phyloP scores from a whole-genome alignment of 371 early-diverging fungal species.

The Syncephalastrum racemosum region DNA sequence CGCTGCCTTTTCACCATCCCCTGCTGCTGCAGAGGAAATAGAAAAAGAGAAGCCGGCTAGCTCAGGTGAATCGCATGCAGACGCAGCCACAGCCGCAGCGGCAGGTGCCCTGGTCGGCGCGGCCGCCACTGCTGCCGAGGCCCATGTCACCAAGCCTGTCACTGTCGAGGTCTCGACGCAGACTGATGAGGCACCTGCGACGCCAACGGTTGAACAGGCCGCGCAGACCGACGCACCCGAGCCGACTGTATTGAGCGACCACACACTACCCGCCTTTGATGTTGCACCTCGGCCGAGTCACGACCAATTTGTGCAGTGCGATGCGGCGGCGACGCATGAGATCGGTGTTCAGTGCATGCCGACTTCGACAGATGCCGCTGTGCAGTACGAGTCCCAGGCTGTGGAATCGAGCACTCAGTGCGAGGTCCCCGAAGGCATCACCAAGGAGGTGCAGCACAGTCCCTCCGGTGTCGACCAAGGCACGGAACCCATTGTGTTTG shows the following conservation, averaged over 20 bases:
- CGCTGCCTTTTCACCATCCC: constrained; percentile 8
- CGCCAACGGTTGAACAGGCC: constrained; percentile 5
- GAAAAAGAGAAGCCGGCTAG: no score
- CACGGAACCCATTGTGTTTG: not conserved
- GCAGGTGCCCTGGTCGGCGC: constrained; percentile 6
- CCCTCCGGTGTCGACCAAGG: not conserved
- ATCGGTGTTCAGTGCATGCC: constrained; percentile 4
- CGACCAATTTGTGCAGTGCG: constrained; percentile 9
- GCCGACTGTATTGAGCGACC: not conserved
- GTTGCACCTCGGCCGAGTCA: constrained; percentile 7
- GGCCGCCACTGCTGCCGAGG: constrained; percentile 3
- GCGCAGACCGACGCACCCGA: constrained; percentile 16
- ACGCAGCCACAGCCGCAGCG: constrained; percentile 12
- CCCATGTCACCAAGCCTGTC: constrained; percentile 2
- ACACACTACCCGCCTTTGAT: not conserved
- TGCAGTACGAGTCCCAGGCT: constrained; percentile 5
- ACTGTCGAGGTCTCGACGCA: not conserved
- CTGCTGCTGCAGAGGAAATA: not conserved
- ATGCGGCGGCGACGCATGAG: constrained; percentile 11
- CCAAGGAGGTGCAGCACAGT: constrained; percentile 8
- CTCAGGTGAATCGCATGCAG: not conserved
- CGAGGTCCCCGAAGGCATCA: constrained; percentile 9
- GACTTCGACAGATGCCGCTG: not conserved
- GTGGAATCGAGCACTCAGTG: no score
- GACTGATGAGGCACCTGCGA: not conserved